A percentile compares a stretch with the other conserved stretches of the same genome.
These are phyloP conservation scores for Melastoma candidum DNA, from an alignment of 441 rosid genomes.

Conservation along the genomic window DNA sequence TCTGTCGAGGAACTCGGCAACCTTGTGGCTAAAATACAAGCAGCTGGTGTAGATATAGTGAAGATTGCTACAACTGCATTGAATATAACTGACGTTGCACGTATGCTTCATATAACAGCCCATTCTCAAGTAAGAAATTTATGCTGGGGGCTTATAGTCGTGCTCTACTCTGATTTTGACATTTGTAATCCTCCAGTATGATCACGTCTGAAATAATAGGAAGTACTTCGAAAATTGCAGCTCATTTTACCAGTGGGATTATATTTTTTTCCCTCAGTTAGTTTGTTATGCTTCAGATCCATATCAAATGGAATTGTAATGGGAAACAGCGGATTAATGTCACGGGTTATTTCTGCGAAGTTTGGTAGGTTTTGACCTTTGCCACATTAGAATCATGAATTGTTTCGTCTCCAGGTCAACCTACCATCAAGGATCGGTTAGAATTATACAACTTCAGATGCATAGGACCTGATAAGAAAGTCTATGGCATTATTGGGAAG, in stretches of 20 bases:
- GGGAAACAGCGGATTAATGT: constrained; percentile 91
- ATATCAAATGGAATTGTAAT: constrained; percentile 65
- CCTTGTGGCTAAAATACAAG: constrained; percentile 65
- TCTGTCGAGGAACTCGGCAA: constrained; percentile 67
- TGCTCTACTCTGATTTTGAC: background rate
- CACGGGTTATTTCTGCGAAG: constrained; percentile 79
- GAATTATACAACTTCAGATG: constrained; percentile 76
- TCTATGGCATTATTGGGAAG: constrained; percentile 84
- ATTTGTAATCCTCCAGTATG: background rate
- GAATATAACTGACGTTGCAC: constrained; percentile 79
- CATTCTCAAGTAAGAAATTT: constrained; percentile 70
- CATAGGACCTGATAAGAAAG: constrained; percentile 72
- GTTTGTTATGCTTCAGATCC: constrained; percentile 42
- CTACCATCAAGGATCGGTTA: constrained; percentile 60
- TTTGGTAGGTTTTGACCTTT: constrained; percentile 82
- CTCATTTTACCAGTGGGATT: too few species aligned
- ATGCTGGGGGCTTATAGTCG: constrained; percentile 14
- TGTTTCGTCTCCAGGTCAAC: constrained; percentile 91
- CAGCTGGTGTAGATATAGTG: constrained; percentile 83
- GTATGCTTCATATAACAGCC: constrained; percentile 70
- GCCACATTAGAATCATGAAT: constrained; percentile 70
- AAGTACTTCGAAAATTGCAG: too few species aligned
- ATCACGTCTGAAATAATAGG: too few species aligned
- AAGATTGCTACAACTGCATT: constrained; percentile 85
- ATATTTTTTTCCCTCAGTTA: too few species aligned